Evolutionary conservation across 768 basidiomycete species (phyloP), one percentile per base, ranked within the genome.

Genomic region (Rhodotorula toruloides): DNA sequence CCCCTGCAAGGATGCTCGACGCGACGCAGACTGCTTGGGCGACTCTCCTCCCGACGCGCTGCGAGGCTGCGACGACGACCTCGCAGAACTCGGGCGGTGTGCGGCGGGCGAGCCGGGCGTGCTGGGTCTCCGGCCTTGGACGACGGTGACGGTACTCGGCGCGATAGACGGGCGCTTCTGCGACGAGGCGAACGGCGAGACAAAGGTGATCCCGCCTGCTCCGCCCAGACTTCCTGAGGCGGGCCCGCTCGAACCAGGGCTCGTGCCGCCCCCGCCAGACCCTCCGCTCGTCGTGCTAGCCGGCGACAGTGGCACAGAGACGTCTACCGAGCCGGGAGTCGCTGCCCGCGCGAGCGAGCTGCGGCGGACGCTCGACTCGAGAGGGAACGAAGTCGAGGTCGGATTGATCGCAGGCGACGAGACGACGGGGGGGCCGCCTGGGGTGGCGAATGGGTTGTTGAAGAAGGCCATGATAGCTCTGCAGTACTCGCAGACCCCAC

Each of bases 371-470:
- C 50, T 31, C 8, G 61, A 31, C 3, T 43, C 52, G 31, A 60
- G 17, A 31, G 59, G 59, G 37, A 31, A 16, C 32, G 43, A 44
- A 32, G 58, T 12, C 16, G 58, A 31, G 13, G 50, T 16, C 3
- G 65, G 57, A n/a, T 31, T 40, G 43, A 58, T 47, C 19, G 63
- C 22, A 4, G 52, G 4, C 9, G 58, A 25, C n/a, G 43, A 4
- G 17, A n/a, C 21, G 29, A 31, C 3, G 29, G 14, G 2, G 39
- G 29, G 32, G 1, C 4, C 29, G 48, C 39, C 27, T 2, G 58
- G 43, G 10, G 55, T 17, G 8, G 54, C 47, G 54, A 68, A 68
- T 14, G 67, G 67, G 48, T 68, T 68, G 52, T 39, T 63, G 56
- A 68, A 68, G 46, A 68, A 44, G 9, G 61, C 42, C 42, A 58